Percentiles rank a stretch among this genome's conserved stretches.
Conservation (phyloP, 495 filamentous ascomycete genomes). For the Darksidea phi region DNA sequence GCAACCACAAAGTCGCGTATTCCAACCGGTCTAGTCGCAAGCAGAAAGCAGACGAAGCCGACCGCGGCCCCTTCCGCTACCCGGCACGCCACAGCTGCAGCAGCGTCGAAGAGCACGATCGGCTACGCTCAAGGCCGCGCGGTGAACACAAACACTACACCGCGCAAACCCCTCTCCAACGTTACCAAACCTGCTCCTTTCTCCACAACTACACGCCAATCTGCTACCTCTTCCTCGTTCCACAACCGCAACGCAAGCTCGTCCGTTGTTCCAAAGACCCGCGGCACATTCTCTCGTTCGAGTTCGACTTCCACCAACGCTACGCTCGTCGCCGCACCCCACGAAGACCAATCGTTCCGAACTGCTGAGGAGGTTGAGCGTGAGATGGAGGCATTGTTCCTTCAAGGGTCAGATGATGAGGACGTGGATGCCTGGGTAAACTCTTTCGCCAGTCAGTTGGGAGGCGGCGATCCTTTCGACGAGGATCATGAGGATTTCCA, state of each 20-base stretch:
- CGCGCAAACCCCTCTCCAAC: constrained; percentile 41
- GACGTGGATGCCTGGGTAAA: constrained; percentile 24
- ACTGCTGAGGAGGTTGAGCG: constrained; percentile 25
- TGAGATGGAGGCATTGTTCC: constrained; percentile 7
- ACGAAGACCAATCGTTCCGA: constrained; percentile 8
- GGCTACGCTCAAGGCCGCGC: constrained; percentile 76
- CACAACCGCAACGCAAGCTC: constrained; percentile 9
- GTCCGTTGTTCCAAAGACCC: background rate
- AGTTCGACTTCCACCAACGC: constrained; percentile 23
- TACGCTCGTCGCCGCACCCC: constrained; percentile 20
- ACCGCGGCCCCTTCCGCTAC: constrained; percentile 54
- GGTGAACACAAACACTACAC: constrained; percentile 56
- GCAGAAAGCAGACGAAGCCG: constrained; percentile 46
- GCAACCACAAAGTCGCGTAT: constrained; percentile 46
- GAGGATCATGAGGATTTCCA: constrained; percentile 26
- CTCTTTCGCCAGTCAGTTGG: constrained; percentile 14
- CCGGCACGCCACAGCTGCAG: constrained; percentile 60
- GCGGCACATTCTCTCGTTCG: constrained; percentile 24
- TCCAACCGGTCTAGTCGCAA: constrained; percentile 43
- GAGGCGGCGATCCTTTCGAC: constrained; percentile 13
- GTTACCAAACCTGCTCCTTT: constrained; percentile 16
- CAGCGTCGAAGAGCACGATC: constrained; percentile 71
- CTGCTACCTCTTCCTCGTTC: constrained; percentile 15
- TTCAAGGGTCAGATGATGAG: constrained; percentile 16
- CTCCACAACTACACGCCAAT: constrained; percentile 1